Evolutionary conservation across 2,329 filamentous ascomycete genomes (phyloP), one percentile per base, ranked within the genome.

Genomic region (Phaeosphaeria sp.): DNA sequence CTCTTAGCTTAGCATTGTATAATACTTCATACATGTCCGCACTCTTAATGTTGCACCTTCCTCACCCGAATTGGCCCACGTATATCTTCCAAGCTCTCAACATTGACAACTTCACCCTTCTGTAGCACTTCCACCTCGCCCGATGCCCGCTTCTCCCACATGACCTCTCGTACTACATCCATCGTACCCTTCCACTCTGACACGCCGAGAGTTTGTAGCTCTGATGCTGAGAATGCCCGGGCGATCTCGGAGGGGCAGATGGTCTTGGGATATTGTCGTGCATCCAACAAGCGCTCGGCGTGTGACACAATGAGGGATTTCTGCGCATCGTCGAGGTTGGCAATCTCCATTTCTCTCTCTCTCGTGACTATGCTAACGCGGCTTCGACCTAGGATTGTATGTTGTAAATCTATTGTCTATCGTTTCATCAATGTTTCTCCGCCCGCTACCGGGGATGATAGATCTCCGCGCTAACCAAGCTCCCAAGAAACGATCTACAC

Each of bases 221-320:
- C 81, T 9, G 67, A 54, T 2, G 56, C 18, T 15, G 80, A 78
- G 9, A 84, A 67, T 0, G 80, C 77, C 23, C 83, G 76, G 1
- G 82, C 81, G 41, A 83, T 76, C 69, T 84, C 82, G 15, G 82
- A 84, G 3, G 82, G 83, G 63, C 83, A 85, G 59, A 84, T 80
- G 0, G 83, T 84, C 65, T 84, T 84, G 11, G 82, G 83, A 50
- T 68, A 74, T 18, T 67, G 62, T 39, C 79, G 71, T 10, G 64
- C 49, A 33, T 59, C 54, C 20, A 80, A 66, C 22, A 79, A 67
- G 27, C 56, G 58, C 36, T 64, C 39, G 46, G 77, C 64, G 63
- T 66, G 68, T 30, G 42, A 27, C 21, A 60, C 46, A 51, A 66
- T 50, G 18, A 68, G 56, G 2, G 50, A 42, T 20, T 49, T 60